phyloP scores from a whole-genome alignment of 2,329 filamentous ascomycete genomes.

The Massarina eburnea region DNA sequence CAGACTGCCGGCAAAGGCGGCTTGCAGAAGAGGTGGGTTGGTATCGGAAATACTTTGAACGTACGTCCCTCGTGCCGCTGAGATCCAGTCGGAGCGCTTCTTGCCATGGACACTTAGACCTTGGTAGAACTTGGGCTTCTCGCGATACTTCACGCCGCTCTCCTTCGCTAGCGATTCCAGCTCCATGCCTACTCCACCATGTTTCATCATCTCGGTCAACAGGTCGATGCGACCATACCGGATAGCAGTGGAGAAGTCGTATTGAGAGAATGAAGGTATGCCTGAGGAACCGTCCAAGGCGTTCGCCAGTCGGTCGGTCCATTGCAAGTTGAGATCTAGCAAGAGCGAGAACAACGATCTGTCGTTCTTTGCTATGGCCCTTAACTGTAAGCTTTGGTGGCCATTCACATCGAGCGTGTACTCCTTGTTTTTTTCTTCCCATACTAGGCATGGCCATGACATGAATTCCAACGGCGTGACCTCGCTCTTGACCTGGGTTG shows the following conservation, averaged over 20 bases:
- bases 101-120: conserved; percentile 75
- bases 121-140: conserved; percentile 73
- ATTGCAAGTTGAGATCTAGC: conserved; percentile 56
- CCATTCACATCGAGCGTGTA: conserved; percentile 11
- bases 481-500: conserved; percentile 67
- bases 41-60: conserved; percentile 26
- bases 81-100: conserved; percentile 75
- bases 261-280: conserved; percentile 11
- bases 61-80: conserved; percentile 54
- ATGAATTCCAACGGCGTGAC: conserved; percentile 60
- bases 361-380: conserved; percentile 58
- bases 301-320: conserved; percentile 27
- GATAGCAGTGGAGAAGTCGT: conserved; percentile 47
- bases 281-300: conserved; percentile 5
- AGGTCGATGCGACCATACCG: conserved; percentile 55
- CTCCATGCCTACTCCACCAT: conserved; percentile 68
- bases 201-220: conserved; percentile 65
- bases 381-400: conserved; percentile 38
- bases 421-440: conserved; percentile 3
- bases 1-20: conserved; percentile 61
- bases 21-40: conserved; percentile 62
- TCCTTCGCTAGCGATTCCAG: conserved; percentile 67
- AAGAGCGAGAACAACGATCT: conserved; percentile 57
- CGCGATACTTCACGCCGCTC: conserved; percentile 63
- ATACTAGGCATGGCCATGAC: no score